Base-by-base conservation (phyloP, 1,284 basidiomycete species). In the Macrocystidia cucumis region DNA sequence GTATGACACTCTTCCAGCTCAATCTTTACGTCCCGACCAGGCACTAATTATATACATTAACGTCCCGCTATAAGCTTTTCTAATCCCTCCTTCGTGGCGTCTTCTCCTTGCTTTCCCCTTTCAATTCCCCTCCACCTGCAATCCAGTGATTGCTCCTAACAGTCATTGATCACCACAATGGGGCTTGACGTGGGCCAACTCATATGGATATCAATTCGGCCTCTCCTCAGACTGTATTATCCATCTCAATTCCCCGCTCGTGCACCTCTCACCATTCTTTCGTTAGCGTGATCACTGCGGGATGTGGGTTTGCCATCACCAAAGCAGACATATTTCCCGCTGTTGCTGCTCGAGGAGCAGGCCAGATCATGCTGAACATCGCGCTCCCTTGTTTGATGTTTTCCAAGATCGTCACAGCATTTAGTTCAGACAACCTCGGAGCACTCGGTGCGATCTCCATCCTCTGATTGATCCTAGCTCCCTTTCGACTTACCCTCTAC, bases 331-430 rank as follows among this genome's bases (percentile, higher is more conserved):
- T 81, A 14, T 73, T 83, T 36, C 70, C 80, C 3, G 51, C 63
- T 1, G 56, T 71, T 14, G 81, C 76, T 9, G 70, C 78, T 11
- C 55, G 69, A 36, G 74, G 76, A 5, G 63, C 66, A 1, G 77
- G 76, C 1, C 77, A 82, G 44, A 58, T 83, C 5, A 49, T 76
- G 16, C 55, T 84, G 29, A 87, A 85, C 46, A 67, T 89, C 39
- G 63, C 72, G 0, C 50, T 83, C 1, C 87, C 87, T 2, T 72
- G 70, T 39, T 66, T 90, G 8, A 63, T 89, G 59, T 88, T 90
- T 54, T 78, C 78, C 2, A 85, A 79, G 44, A 85, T 90, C 42
- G 70, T 89, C 0, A 74, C 83, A 0, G 74, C 84, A 0, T 86
- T 91, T 46, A 76, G 67, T 1, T 49, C 69, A 0, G 65, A 79